Evolutionary conservation across 179 eudicot genomes (phyloP).

Genomic region (Heliamphora pulchella): DNA sequence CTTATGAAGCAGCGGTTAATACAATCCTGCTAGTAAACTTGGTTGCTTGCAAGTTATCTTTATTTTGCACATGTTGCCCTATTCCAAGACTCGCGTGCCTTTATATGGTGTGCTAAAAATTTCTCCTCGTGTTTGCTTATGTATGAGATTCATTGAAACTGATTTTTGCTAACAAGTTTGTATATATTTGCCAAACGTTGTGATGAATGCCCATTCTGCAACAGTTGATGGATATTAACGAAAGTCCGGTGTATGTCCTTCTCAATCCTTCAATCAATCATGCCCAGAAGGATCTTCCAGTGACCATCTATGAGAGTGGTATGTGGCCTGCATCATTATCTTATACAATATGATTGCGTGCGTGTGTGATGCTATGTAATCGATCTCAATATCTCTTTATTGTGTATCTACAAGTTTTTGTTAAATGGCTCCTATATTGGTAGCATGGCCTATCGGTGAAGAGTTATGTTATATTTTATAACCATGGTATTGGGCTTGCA

Average conservation of each 20-base stretch:
- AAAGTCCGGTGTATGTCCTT: constrained; percentile 85
- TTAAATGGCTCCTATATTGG: background rate
- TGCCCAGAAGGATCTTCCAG: constrained; percentile 91
- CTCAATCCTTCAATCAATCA: constrained; percentile 91
- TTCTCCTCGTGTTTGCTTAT: background rate
- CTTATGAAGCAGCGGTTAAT: background rate
- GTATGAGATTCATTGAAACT: background rate
- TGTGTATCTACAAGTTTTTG: background rate
- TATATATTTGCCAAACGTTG: background rate
- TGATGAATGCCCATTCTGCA: constrained; percentile 18
- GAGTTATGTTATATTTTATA: background rate
- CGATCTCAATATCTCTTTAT: background rate
- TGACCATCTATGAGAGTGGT: constrained; percentile 91
- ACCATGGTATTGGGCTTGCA: background rate
- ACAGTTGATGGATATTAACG: constrained; percentile 98
- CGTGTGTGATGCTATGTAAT: background rate
- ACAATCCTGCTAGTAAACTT: background rate
- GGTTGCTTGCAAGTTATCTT: background rate
- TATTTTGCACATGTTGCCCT: background rate
- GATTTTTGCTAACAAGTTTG: background rate
- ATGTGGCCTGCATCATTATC: constrained; percentile 20
- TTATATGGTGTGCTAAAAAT: background rate
- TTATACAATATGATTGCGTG: background rate
- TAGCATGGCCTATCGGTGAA: background rate
- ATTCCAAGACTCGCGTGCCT: background rate